Percentiles rank a stretch among this genome's conserved stretches.
These are phyloP conservation scores for Triglochin maritima DNA, from an alignment of 106 monocot species.

Conservation along the genomic window DNA sequence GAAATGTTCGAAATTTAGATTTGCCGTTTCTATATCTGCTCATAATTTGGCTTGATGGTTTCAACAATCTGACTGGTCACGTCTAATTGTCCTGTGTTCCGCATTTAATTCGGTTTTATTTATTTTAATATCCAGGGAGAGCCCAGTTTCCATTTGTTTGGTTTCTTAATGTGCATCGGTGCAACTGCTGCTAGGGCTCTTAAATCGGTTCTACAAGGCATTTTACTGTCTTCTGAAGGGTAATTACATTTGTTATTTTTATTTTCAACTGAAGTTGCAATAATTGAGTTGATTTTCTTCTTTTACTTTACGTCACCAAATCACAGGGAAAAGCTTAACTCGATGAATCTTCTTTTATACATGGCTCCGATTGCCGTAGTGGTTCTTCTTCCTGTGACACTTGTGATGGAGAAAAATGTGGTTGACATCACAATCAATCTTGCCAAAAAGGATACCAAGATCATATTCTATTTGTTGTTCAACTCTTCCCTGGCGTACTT, in stretches of 20 bases:
- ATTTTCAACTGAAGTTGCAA: background rate
- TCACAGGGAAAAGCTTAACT: constrained; percentile 79
- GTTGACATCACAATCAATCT: constrained; percentile 55
- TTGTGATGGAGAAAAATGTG: constrained; percentile 73
- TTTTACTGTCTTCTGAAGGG: constrained; percentile 63
- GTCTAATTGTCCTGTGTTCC: background rate
- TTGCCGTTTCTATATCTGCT: background rate
- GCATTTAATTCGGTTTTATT: background rate
- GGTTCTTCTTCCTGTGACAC: constrained; percentile 65
- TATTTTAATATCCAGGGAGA: constrained; percentile 38
- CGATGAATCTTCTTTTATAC: constrained; percentile 89
- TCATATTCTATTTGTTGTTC: constrained; percentile 55
- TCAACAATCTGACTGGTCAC: background rate
- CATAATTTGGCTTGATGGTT: background rate
- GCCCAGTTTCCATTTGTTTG: constrained; percentile 67
- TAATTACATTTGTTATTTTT: constrained; percentile 13
- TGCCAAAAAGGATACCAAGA: constrained; percentile 53
- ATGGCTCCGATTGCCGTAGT: constrained; percentile 85
- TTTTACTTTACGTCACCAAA: background rate
- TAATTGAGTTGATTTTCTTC: background rate
- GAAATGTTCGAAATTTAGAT: background rate
- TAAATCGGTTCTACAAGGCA: constrained; percentile 62
- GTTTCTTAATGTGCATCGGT: constrained; percentile 55
- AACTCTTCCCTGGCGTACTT: constrained; percentile 77
- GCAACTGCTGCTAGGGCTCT: constrained; percentile 76